A percentile compares a stretch with the other conserved stretches of the same genome.
Conservation (phyloP, 179 eudicot genomes). For the Beta corolliflora region DNA sequence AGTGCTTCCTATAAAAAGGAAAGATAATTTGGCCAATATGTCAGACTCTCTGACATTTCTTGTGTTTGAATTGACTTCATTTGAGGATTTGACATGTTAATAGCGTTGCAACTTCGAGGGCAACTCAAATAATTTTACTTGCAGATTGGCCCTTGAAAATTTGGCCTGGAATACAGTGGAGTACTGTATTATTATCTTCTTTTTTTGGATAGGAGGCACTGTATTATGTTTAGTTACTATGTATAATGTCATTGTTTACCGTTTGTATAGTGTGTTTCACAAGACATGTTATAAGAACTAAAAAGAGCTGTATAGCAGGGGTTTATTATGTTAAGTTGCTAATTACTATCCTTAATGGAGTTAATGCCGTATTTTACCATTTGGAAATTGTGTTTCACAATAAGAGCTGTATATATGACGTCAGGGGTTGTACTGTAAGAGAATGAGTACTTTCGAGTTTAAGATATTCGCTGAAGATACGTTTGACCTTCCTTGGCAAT, state of each 20-base stretch:
- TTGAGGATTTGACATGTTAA: not conserved
- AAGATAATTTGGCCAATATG: not conserved
- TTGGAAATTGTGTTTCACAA: no score
- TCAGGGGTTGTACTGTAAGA: slow-evolving; percentile 37
- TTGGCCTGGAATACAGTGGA: not conserved
- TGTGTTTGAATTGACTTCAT: not conserved
- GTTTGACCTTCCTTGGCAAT: not conserved
- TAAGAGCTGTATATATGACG: no score
- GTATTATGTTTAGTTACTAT: not conserved
- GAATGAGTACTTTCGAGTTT: not conserved
- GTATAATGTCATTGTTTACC: not conserved
- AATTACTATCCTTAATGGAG: no score
- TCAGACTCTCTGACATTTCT: not conserved
- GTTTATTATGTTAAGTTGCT: no score
- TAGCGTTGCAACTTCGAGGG: no score
- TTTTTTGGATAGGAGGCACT: no score
- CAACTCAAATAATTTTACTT: not conserved
- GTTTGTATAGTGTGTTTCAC: not conserved
- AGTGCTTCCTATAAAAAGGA: no score
- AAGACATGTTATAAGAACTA: not conserved
- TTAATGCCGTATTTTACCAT: no score
- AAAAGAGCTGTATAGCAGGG: not conserved
- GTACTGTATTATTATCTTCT: not conserved
- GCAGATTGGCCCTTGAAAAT: not conserved
- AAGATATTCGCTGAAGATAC: not conserved